These are phyloP conservation scores for Mycena galopus DNA, from an alignment of 768 basidiomycete species.

Conservation along the genomic window DNA sequence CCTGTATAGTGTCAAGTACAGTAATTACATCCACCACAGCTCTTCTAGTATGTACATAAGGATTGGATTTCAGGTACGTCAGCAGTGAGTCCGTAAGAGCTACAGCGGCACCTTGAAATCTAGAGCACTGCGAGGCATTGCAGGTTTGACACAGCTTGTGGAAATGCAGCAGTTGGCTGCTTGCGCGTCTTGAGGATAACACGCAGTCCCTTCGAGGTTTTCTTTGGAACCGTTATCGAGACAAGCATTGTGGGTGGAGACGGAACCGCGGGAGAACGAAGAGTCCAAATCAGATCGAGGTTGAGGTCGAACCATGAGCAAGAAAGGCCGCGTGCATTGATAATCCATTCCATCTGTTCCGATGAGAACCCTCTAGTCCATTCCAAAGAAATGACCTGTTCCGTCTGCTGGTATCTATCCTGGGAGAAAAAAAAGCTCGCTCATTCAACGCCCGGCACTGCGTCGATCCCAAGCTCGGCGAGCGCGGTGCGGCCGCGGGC, in stretches of 20 bases:
- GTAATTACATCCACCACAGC: conserved; percentile 1
- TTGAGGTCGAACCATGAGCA: too few relatives aligned
- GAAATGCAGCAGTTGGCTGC: too few relatives aligned
- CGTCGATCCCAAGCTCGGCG: conserved; percentile 59
- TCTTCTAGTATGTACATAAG: not conserved
- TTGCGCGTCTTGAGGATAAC: too few relatives aligned
- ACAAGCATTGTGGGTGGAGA: not conserved
- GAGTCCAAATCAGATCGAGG: not conserved
- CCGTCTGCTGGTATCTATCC: not conserved
- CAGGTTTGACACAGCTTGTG: not conserved
- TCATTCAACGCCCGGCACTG: conserved; percentile 29
- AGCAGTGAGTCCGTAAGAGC: too few relatives aligned
- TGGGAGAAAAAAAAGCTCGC: not conserved
- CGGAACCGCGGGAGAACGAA: not conserved
- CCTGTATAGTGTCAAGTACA: not conserved
- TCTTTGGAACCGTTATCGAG: too few relatives aligned
- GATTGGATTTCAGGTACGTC: too few relatives aligned
- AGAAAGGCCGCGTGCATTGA: not conserved
- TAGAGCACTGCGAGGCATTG: not conserved
- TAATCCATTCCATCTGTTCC: not conserved
- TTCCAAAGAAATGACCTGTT: not conserved
- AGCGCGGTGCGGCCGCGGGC: conserved; percentile 64
- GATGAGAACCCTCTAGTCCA: not conserved
- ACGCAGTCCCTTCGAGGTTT: too few relatives aligned
- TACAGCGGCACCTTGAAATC: too few relatives aligned